Conservation (phyloP, 305 asterid genomes). For the Fraxinus ornus region DNA sequence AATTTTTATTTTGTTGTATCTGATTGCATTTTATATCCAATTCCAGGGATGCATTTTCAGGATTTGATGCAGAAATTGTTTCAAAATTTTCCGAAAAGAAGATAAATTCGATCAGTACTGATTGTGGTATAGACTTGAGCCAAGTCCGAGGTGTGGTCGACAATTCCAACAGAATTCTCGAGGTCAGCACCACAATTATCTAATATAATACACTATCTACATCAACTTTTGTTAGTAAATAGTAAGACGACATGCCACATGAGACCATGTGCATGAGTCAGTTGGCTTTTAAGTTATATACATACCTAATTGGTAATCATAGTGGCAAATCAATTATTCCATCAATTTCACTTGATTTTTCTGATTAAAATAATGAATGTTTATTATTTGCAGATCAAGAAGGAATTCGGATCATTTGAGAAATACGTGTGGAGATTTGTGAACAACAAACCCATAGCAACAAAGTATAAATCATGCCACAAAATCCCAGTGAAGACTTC, state of each 20-base stretch:
- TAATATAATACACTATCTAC: background rate
- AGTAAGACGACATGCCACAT: background rate
- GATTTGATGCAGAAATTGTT: conserved; percentile 54
- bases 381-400: conserved; percentile 42
- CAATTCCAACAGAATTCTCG: conserved; percentile 61
- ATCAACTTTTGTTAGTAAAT: background rate
- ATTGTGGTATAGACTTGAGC: conserved; percentile 53
- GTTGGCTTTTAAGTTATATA: background rate
- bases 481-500: conserved; percentile 88
- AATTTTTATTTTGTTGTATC: background rate
- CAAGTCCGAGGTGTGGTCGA: conserved; percentile 68
- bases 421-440: conserved; percentile 76
- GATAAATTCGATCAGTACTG: conserved; percentile 41
- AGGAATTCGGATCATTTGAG: conserved; percentile 52
- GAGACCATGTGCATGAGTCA: background rate
- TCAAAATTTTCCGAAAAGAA: conserved; percentile 63
- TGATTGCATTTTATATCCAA: background rate
- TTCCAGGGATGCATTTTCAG: conserved; percentile 64
- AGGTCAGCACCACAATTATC: conserved; percentile 32
- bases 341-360: background rate
- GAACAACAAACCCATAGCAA: conserved; percentile 56
- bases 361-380: background rate
- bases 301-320: background rate
- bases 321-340: background rate
- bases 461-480: conserved; percentile 55